These are phyloP conservation scores for Helminthosporium solani DNA, from an alignment of 2,329 filamentous ascomycete species.

Conservation along the genomic window DNA sequence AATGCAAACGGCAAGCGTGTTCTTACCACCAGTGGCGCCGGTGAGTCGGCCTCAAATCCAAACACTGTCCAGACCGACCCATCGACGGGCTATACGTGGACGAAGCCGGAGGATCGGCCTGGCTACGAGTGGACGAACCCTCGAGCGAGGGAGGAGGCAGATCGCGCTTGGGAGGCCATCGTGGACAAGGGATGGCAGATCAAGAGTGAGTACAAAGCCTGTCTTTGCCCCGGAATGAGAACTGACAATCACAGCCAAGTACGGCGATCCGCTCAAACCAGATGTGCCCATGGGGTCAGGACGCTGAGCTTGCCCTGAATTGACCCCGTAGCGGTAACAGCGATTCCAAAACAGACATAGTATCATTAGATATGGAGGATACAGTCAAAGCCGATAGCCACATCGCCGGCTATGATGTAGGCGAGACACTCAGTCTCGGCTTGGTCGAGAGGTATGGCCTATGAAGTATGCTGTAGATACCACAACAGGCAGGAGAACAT, in stretches of 20 bases:
- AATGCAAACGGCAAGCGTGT: conserved; percentile 43
- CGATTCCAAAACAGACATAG: neutral
- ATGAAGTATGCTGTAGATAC: neutral
- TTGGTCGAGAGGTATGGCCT: neutral
- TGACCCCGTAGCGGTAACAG: neutral
- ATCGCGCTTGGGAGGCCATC: conserved; percentile 36
- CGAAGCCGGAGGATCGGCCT: conserved; percentile 38
- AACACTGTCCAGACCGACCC: conserved; percentile 22
- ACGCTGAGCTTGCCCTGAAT: conserved; percentile 20
- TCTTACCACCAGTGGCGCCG: conserved; percentile 3
- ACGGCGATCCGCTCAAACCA: conserved; percentile 40
- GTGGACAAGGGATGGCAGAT: conserved; percentile 38
- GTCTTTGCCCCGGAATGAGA: neutral
- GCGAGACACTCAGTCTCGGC: too few relatives aligned
- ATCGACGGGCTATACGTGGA: conserved; percentile 43
- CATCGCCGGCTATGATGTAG: too few relatives aligned
- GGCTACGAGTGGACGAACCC: conserved; percentile 43
- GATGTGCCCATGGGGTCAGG: conserved; percentile 26
- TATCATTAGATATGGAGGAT: too few relatives aligned
- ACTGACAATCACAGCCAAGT: conserved; percentile 29
- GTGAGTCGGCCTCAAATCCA: conserved; percentile 1
- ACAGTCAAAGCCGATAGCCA: too few relatives aligned
- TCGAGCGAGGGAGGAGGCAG: conserved; percentile 39
- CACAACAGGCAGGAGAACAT: neutral
- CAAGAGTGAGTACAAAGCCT: conserved; percentile 22